A percentile compares a stretch with the other conserved stretches of the same genome.
These are phyloP conservation scores for Lasiosphaeria ovina DNA, from an alignment of 495 filamentous ascomycete species.

Conservation along the genomic window DNA sequence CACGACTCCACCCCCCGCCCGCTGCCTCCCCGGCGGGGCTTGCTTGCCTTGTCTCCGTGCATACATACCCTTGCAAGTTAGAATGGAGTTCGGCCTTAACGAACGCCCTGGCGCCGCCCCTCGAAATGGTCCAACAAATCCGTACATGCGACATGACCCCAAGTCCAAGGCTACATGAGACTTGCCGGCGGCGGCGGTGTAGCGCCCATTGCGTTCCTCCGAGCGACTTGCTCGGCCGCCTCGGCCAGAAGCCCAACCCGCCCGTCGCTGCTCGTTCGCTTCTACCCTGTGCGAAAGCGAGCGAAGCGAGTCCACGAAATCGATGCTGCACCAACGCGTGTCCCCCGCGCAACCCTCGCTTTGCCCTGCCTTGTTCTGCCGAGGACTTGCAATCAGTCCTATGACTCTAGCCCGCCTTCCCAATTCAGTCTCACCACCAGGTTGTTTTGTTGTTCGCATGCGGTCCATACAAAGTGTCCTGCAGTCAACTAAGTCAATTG, in stretches of 20 bases:
- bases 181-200: conserved; percentile 15
- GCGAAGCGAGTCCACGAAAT: not conserved
- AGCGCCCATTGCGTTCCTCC: conserved; percentile 15
- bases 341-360: no score
- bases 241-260: conserved; percentile 1
- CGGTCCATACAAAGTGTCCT: not conserved
- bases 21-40: no score
- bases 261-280: not conserved
- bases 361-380: no score
- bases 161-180: conserved; percentile 9
- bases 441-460: not conserved
- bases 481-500: not conserved
- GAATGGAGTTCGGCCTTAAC: conserved; percentile 13
- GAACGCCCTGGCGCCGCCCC: conserved; percentile 19
- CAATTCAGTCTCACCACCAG: no score
- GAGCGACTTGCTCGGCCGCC: conserved; percentile 14
- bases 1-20: not conserved
- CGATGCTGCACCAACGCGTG: not conserved
- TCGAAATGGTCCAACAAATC: conserved; percentile 4
- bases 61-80: conserved; percentile 19
- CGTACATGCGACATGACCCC: not conserved
- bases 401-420: no score
- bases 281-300: not conserved
- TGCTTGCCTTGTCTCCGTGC: conserved; percentile 8
- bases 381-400: no score